These are phyloP conservation scores for Bretziella fagacearum DNA, from an alignment of 2,329 filamentous ascomycete species.

Conservation along the genomic window DNA sequence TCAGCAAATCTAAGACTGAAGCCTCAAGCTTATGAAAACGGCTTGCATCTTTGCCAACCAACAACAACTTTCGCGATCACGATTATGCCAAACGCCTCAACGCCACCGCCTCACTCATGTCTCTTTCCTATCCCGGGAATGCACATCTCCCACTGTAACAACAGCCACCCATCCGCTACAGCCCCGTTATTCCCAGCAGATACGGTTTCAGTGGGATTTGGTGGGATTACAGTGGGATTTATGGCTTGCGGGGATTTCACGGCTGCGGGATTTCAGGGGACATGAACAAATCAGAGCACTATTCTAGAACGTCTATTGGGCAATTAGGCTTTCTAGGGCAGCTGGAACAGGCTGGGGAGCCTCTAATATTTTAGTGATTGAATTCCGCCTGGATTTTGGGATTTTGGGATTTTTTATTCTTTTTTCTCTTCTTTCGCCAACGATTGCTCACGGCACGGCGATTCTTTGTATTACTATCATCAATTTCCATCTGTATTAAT, in stretches of 20 bases:
- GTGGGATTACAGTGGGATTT: neutral
- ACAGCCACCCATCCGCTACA: neutral
- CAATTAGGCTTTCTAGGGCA: neutral
- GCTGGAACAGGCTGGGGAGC: neutral
- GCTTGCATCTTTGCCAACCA: no score
- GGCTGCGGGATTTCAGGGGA: neutral
- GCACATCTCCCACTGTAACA: no score
- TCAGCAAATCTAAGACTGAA: no score
- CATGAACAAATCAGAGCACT: neutral
- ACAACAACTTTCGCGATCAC: no score
- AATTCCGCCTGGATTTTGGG: neutral
- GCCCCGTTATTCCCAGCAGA: neutral
- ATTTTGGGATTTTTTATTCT: neutral
- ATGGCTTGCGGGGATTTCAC: neutral
- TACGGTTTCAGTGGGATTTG: neutral
- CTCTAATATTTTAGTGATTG: neutral
- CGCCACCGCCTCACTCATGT: neutral
- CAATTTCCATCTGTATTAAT: neutral
- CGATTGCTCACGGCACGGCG: neutral
- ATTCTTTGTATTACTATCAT: neutral
- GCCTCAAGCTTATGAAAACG: no score
- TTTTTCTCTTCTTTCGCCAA: neutral
- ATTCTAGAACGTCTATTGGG: neutral
- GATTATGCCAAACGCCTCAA: neutral
- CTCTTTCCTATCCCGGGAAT: neutral